Percentiles rank a stretch among this genome's conserved stretches.
These are phyloP conservation scores for Benincasa hispida DNA, from an alignment of 306 rosid species.

Conservation along the genomic window DNA sequence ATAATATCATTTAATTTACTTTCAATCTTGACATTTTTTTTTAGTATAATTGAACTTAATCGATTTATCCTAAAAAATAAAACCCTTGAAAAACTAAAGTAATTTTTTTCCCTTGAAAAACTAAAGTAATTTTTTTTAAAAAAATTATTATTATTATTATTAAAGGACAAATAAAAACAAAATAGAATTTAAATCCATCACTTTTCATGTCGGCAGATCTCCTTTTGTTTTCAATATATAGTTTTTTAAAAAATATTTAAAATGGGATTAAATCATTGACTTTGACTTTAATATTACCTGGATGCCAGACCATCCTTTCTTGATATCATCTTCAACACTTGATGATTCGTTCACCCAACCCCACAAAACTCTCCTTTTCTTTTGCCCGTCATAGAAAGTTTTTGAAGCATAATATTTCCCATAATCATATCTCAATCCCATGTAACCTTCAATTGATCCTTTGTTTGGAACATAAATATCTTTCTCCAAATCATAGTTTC, in stretches of 20 bases:
- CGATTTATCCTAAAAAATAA: too few relatives aligned
- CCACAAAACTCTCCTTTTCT: conserved; percentile 51
- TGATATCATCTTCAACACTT: conserved; percentile 27
- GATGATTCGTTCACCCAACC: conserved; percentile 92
- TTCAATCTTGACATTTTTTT: too few relatives aligned
- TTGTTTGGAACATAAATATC: conserved; percentile 47
- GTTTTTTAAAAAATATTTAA: too few relatives aligned
- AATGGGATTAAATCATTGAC: neutral
- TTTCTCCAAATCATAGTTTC: conserved; percentile 30
- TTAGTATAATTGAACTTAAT: too few relatives aligned
- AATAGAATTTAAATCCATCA: neutral
- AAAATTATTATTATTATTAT: too few relatives aligned
- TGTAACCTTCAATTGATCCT: conserved; percentile 22
- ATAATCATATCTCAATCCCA: conserved; percentile 54
- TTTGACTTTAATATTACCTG: conserved; percentile 30
- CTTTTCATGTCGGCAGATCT: neutral
- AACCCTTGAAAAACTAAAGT: too few relatives aligned
- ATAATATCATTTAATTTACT: too few relatives aligned
- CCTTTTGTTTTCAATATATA: too few relatives aligned
- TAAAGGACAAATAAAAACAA: too few relatives aligned
- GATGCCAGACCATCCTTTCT: conserved; percentile 86
- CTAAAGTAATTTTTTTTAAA: too few relatives aligned
- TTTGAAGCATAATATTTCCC: conserved; percentile 84
- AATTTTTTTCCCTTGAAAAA: too few relatives aligned
- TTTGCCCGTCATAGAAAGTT: conserved; percentile 42